A percentile compares a stretch with the other conserved stretches of the same genome.
phyloP scores from a whole-genome alignment of 345 rosid genomes.

The Rubroshorea leprosula region DNA sequence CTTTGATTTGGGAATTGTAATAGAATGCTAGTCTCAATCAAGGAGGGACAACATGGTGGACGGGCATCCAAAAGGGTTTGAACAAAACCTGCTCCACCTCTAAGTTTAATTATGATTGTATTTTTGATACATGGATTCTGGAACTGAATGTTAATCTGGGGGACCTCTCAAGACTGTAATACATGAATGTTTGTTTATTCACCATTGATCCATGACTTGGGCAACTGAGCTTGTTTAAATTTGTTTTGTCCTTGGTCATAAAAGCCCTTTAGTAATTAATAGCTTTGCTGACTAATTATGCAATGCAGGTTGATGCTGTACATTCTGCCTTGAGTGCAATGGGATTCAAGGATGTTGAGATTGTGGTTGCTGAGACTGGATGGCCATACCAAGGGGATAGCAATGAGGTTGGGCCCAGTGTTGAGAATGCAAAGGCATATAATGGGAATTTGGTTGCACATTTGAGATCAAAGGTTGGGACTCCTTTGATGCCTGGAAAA shows the following conservation, averaged over 20 bases:
- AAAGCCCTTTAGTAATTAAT: neutral
- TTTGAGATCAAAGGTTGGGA: conserved; percentile 72
- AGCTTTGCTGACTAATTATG: neutral
- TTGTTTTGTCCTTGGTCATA: neutral
- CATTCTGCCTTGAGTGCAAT: conserved; percentile 69
- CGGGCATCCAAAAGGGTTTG: too few species aligned
- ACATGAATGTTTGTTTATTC: too few species aligned
- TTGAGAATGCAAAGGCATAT: conserved; percentile 87
- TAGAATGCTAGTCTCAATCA: too few species aligned
- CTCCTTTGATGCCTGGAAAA: conserved; percentile 93
- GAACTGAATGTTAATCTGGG: too few species aligned
- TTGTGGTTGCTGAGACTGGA: conserved; percentile 88
- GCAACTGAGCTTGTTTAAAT: neutral
- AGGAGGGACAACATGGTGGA: too few species aligned
- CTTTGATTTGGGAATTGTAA: too few species aligned
- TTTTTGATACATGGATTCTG: too few species aligned
- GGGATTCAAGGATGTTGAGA: conserved; percentile 71
- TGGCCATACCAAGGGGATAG: conserved; percentile 81
- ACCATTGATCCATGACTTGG: too few species aligned
- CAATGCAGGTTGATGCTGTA: conserved; percentile 74
- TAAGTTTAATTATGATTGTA: too few species aligned
- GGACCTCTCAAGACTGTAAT: too few species aligned
- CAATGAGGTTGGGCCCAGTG: conserved; percentile 66
- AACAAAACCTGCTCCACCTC: too few species aligned
- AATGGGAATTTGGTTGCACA: conserved; percentile 82